phyloP scores from a whole-genome alignment of 495 filamentous ascomycete species.

The Aspergillus wentii region DNA sequence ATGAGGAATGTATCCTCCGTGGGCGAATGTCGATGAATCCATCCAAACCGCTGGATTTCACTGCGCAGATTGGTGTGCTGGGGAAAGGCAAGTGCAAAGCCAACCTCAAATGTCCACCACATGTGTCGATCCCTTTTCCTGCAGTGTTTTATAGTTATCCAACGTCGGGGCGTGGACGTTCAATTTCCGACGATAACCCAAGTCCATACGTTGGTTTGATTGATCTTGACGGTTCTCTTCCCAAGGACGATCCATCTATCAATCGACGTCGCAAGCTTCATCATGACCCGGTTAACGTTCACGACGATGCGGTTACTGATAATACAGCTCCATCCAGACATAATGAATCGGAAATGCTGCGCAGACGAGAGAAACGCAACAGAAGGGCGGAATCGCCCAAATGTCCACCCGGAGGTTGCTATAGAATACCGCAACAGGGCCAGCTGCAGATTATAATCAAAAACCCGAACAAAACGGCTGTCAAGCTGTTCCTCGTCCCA shows the following conservation, averaged over 20 bases:
- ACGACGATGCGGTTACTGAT: conserved; percentile 7
- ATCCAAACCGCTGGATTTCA: conserved; percentile 87
- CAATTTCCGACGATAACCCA: conserved; percentile 69
- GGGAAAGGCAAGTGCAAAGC: conserved; percentile 87
- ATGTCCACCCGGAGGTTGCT: conserved; percentile 77
- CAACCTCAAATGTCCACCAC: conserved; percentile 78
- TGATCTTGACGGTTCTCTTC: conserved; percentile 78
- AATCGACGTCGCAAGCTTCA: conserved; percentile 39
- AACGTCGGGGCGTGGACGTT: conserved; percentile 55
- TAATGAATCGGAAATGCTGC: conserved; percentile 18
- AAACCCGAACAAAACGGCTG: conserved; percentile 92
- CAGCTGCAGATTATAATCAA: conserved; percentile 97
- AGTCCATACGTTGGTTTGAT: conserved; percentile 95
- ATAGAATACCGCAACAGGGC: conserved; percentile 91
- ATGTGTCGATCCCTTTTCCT: conserved; percentile 90
- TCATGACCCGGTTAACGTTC: conserved; percentile 38
- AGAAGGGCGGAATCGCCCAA: conserved; percentile 64
- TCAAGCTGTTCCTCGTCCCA: conserved; percentile 91
- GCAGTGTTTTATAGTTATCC: conserved; percentile 95
- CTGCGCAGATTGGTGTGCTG: conserved; percentile 92
- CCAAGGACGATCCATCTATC: conserved; percentile 37
- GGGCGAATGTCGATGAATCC: conserved; percentile 97
- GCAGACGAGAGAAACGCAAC: conserved; percentile 47
- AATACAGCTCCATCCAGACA: conserved; percentile 8
- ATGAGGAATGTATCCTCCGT: conserved; percentile 92